These are phyloP conservation scores for Dalbergia cultrata DNA, from an alignment of 306 rosid genomes.

Conservation along the genomic window DNA sequence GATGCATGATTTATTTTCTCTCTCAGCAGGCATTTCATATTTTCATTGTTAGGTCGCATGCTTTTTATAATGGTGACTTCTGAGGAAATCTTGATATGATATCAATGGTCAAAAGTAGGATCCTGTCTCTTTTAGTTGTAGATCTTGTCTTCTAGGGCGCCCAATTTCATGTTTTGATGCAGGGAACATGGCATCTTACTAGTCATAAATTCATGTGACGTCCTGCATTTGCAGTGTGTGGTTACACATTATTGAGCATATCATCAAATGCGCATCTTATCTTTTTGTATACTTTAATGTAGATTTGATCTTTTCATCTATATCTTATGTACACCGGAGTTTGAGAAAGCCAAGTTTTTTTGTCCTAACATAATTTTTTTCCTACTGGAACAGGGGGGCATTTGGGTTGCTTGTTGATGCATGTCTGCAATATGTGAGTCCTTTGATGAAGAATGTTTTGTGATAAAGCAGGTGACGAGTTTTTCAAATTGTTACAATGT, in stretches of 20 bases:
- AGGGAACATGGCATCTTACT: background rate
- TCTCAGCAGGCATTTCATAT: no score
- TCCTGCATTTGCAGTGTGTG: background rate
- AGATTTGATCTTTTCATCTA: background rate
- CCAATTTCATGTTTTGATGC: background rate
- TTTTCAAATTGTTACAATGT: constrained; percentile 7
- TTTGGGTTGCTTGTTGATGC: constrained; percentile 41
- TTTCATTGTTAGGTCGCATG: background rate
- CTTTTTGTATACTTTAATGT: background rate
- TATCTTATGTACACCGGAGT: background rate
- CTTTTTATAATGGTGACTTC: background rate
- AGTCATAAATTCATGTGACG: background rate
- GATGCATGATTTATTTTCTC: no score
- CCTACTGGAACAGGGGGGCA: constrained; percentile 37
- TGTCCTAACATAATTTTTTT: constrained; percentile 32
- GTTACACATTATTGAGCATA: constrained; percentile 7
- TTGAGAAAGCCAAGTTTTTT: background rate
- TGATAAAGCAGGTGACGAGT: constrained; percentile 39
- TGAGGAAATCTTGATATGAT: background rate
- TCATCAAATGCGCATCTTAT: constrained; percentile 1
- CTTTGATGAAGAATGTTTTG: constrained; percentile 35
- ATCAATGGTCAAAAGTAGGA: background rate
- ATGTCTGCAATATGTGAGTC: constrained; percentile 31
- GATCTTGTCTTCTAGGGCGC: background rate
- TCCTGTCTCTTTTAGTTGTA: constrained; percentile 3